A percentile compares a stretch with the other conserved stretches of the same genome.
Evolutionary conservation across 1,139 yeast genomes (phyloP).

Genomic region (Geotrichum candidum): DNA sequence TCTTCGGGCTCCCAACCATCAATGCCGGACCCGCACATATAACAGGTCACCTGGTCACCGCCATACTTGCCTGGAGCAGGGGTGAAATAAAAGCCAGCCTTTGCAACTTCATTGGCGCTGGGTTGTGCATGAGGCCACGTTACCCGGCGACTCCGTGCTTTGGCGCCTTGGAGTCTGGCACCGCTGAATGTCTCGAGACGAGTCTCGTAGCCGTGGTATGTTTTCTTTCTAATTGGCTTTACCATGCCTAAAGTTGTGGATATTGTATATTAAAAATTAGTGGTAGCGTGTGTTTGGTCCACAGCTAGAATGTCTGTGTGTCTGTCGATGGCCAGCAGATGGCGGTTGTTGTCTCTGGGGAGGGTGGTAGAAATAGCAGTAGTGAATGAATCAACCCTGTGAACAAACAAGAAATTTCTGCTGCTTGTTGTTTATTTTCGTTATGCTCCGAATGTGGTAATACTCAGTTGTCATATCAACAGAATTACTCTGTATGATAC

Average conservation of each 20-base stretch:
- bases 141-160: slow-evolving; percentile 24
- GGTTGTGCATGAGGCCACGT: slow-evolving; percentile 34
- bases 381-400: not conserved
- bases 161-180: slow-evolving; percentile 23
- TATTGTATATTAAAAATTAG: not conserved
- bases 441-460: not conserved
- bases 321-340: not conserved
- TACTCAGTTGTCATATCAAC: slow-evolving; percentile 2
- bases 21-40: slow-evolving; percentile 45
- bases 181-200: slow-evolving; percentile 29
- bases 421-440: not conserved
- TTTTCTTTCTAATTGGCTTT: slow-evolving; percentile 11
- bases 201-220: slow-evolving; percentile 21
- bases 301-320: not conserved
- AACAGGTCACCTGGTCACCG: slow-evolving; percentile 55
- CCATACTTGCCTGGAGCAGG: slow-evolving; percentile 38
- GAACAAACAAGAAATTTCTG: not conserved
- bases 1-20: slow-evolving; percentile 38
- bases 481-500: not conserved
- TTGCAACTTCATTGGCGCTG: slow-evolving; percentile 42
- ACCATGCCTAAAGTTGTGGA: not conserved
- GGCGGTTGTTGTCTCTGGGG: not conserved
- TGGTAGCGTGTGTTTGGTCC: not conserved
- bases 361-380: not conserved
- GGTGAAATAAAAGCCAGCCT: slow-evolving; percentile 58